Base-by-base conservation (phyloP, 169 alveolate species). In the Plasmodium ovale region DNA sequence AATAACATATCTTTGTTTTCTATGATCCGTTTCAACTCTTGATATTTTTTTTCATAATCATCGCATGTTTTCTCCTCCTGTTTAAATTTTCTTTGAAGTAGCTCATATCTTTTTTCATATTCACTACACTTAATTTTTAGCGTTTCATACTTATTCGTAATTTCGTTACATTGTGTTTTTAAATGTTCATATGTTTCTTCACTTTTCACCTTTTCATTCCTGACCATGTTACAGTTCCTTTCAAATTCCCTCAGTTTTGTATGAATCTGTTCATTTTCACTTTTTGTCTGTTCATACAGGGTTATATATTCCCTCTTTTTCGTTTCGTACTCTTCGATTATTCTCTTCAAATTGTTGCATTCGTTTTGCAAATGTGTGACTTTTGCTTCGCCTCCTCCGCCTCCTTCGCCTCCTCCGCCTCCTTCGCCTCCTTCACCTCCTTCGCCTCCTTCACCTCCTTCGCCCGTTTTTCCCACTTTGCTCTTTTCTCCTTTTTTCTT, bases 121-220 rank as follows among this genome's bases (percentile, higher is more conserved):
- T 65, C 44, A 35, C 23, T 7, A 16, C 23, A 35, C 39, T 65
- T 65, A 16, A 37, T 39, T 37, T 65, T 39, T 35, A 65, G 5
- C 7, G 33, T 19, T 35, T 65, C 37, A 65, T 19, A 65, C 3
- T 73, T 39, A 14, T 25, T 73, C 9, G 25, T 53, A 37, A 58
- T 35, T 37, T 56, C 35, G 14, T 58, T 42, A 73, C 10, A 58
- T 9, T 37, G 27, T 49, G 31, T 51, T 73, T 73, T 73, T 14
- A 51, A 1, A 39, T 73, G 47, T 10, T 73, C 72, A 59, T 73
- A 73, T 9, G 37, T 73, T 42, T 73, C 49, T 73, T 58, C 5
- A n/a, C 14, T 39, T n/a, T 72, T 44, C n/a, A 23, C 54, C 1
- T 72, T 56, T n/a, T 72, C 58, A 58, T 49, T 21, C 0, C n/a